These are phyloP conservation scores for Stephania yunnanensis DNA, from an alignment of 164 flowering plant species.

Conservation along the genomic window DNA sequence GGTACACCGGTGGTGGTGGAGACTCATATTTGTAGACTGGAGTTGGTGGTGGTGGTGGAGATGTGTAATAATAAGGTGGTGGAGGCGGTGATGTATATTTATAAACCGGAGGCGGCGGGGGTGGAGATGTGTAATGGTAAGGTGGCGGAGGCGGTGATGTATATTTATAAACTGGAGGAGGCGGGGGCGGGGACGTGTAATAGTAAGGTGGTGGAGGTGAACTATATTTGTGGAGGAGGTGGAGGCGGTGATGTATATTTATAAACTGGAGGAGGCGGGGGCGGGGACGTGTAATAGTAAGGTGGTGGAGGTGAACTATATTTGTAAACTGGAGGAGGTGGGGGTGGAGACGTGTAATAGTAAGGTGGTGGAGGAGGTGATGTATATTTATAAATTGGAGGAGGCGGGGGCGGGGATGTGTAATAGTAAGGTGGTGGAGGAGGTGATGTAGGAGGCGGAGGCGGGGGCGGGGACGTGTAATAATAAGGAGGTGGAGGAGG, in stretches of 20 bases:
- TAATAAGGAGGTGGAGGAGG: too few species aligned
- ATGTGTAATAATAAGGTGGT: slow-evolving; percentile 3
- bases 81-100: slow-evolving; percentile 9
- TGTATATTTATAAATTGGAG: slow-evolving; percentile 17
- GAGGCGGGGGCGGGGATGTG: slow-evolving; percentile 11
- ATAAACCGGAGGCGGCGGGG: slow-evolving; percentile 12
- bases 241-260: slow-evolving; percentile 5
- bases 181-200: background rate
- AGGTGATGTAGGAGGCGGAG: slow-evolving; percentile 5
- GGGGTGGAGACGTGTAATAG: slow-evolving; percentile 13
- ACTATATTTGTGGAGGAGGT: slow-evolving; percentile 6
- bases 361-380: slow-evolving; percentile 23
- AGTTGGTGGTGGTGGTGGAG: background rate
- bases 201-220: slow-evolving; percentile 14
- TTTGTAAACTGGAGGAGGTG: slow-evolving; percentile 9
- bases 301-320: slow-evolving; percentile 9
- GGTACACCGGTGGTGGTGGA: slow-evolving; percentile 13
- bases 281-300: slow-evolving; percentile 2
- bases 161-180: slow-evolving; percentile 14
- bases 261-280: slow-evolving; percentile 6
- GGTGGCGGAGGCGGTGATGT: slow-evolving; percentile 16
- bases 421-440: slow-evolving; percentile 13
- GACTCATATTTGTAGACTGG: slow-evolving; percentile 11
- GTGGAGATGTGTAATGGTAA: background rate
- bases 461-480: too few species aligned